Conservation (phyloP, 2,329 filamentous ascomycete genomes). For the Catunica adiposa region DNA sequence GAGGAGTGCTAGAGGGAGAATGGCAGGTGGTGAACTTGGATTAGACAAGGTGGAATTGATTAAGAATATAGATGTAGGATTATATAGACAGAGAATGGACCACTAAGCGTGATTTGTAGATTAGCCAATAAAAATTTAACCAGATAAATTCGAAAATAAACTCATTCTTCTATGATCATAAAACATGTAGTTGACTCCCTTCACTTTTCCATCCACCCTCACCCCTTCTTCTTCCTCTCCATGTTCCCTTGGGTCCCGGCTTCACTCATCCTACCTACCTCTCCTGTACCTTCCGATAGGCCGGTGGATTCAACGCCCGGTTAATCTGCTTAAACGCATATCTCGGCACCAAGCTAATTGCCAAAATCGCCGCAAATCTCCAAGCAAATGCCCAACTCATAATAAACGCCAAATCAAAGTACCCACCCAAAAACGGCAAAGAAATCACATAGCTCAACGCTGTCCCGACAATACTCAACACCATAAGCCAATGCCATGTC, state of each 20-base stretch:
- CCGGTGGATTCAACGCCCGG: conserved; percentile 75
- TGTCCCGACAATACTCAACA: conserved; percentile 67
- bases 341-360: conserved; percentile 69
- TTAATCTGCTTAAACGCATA: conserved; percentile 76
- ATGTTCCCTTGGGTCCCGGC: neutral
- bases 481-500: conserved; percentile 93
- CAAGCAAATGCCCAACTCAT: conserved; percentile 70
- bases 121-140: no score
- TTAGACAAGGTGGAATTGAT: neutral
- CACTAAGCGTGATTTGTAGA: no score
- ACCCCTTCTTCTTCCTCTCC: no score
- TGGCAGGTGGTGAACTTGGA: conserved; percentile 14
- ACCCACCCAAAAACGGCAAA: conserved; percentile 73
- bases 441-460: conserved; percentile 64
- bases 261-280: conserved; percentile 26
- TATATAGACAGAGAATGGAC: no score
- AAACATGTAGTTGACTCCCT: no score
- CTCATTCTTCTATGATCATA: neutral
- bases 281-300: conserved; percentile 80
- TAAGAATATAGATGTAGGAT: conserved; percentile 1
- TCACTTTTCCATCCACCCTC: no score
- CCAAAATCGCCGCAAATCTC: conserved; percentile 65
- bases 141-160: neutral
- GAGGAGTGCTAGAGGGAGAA: neutral
- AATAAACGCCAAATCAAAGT: conserved; percentile 74